phyloP scores from a whole-genome alignment of 176 grass and related monocot genomes.

The Elaeis guineensis region DNA sequence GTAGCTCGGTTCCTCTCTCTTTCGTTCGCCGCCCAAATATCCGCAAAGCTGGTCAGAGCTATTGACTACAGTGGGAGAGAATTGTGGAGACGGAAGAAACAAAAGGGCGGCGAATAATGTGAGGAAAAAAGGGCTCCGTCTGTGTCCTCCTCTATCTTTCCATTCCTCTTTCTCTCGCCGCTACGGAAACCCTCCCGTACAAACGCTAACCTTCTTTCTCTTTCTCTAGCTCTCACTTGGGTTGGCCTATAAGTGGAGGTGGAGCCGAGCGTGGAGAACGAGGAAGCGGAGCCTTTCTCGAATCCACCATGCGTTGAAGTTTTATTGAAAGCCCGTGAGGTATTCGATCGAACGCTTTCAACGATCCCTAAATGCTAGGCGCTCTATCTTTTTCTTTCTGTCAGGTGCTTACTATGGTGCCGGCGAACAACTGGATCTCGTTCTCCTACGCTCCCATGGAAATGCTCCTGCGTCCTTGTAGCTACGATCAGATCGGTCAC shows the following conservation, averaged over 20 bases:
- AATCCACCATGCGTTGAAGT: too few species aligned
- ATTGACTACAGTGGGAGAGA: neutral
- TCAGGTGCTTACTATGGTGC: neutral
- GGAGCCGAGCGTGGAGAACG: too few species aligned
- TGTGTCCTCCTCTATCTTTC: too few species aligned
- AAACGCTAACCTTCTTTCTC: too few species aligned
- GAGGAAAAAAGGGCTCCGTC: neutral
- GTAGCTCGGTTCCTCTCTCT: constrained; percentile 16
- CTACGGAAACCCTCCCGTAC: too few species aligned
- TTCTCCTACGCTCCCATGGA: constrained; percentile 1
- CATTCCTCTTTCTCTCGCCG: too few species aligned
- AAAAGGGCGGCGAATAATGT: neutral
- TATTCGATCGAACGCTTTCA: too few species aligned
- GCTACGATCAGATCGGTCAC: neutral
- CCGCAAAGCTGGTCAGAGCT: constrained; percentile 21
- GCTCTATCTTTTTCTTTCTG: too few species aligned
- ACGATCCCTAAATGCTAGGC: neutral
- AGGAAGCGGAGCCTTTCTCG: too few species aligned
- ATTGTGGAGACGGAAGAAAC: neutral
- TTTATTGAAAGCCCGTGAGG: too few species aligned
- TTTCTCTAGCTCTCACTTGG: too few species aligned
- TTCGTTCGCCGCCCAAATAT: constrained; percentile 33
- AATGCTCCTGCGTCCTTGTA: neutral
- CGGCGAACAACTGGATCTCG: constrained; percentile 7
- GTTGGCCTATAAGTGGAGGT: too few species aligned